These are phyloP conservation scores for Ophiostoma pallidulum DNA, from an alignment of 2,329 filamentous ascomycete species.

Conservation along the genomic window DNA sequence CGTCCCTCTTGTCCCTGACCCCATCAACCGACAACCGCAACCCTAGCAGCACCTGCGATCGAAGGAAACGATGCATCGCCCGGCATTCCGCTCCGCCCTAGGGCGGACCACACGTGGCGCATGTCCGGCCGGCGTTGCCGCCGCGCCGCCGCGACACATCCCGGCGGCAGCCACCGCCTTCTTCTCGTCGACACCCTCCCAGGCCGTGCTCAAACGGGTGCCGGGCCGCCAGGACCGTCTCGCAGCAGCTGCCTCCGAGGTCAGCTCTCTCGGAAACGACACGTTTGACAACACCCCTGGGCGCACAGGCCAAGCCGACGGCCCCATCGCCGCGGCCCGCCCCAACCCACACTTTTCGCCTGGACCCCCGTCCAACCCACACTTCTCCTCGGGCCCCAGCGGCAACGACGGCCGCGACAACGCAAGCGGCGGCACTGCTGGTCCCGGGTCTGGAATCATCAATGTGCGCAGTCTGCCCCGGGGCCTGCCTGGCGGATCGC, in stretches of 20 bases:
- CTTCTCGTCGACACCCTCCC: conserved; percentile 15
- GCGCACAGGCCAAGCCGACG: too few species aligned
- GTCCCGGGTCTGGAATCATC: conserved; percentile 16
- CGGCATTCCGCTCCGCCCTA: conserved; percentile 14
- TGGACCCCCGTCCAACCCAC: neutral
- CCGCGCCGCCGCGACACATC: neutral
- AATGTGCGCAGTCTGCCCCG: conserved; percentile 21
- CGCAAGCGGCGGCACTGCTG: neutral
- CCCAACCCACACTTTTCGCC: too few species aligned
- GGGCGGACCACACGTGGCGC: conserved; percentile 6
- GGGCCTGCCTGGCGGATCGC: neutral
- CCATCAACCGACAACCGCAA: neutral
- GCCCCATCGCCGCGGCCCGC: too few species aligned
- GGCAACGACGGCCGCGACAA: neutral
- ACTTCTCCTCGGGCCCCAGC: neutral
- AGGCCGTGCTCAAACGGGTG: conserved; percentile 12
- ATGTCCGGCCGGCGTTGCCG: neutral
- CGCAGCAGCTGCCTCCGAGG: conserved; percentile 18
- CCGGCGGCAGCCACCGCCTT: neutral
- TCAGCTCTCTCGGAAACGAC: conserved; percentile 16
- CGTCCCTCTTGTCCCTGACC: neutral
- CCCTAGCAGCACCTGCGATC: neutral
- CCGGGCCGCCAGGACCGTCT: conserved; percentile 15
- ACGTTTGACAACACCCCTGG: too few species aligned
- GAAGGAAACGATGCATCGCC: conserved; percentile 14